phyloP scores from a whole-genome alignment of 2,329 filamentous ascomycete genomes.

The Claviceps sp. region DNA sequence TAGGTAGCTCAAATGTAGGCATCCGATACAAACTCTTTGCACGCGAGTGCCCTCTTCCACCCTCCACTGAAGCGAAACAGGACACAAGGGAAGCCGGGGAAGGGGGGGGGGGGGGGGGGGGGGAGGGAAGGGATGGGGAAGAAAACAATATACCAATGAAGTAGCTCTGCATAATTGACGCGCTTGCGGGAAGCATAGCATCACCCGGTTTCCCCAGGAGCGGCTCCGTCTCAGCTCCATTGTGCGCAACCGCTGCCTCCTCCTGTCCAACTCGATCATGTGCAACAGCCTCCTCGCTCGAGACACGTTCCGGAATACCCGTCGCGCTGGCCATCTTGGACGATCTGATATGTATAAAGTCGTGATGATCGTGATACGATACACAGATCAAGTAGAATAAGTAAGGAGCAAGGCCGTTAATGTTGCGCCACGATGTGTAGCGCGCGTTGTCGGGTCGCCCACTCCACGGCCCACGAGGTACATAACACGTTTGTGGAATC shows the following conservation, averaged over 20 bases:
- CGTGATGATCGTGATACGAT: neutral
- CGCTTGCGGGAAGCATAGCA: constrained; percentile 52
- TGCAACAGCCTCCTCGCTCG: constrained; percentile 10
- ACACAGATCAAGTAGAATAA: no score
- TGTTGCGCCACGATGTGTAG: neutral
- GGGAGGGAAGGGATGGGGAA: no score
- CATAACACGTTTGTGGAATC: neutral
- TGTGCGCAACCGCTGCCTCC: neutral
- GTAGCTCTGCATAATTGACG: constrained; percentile 56
- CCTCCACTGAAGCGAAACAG: neutral
- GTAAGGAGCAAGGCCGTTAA: no score
- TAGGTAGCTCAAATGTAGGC: no score
- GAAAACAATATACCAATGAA: constrained; percentile 45
- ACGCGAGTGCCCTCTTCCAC: neutral
- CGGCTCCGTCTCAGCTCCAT: constrained; percentile 27
- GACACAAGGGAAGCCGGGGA: neutral
- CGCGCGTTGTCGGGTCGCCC: neutral
- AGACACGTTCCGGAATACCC: constrained; percentile 43
- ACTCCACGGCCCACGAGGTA: neutral
- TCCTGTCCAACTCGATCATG: neutral
- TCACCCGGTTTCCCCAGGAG: constrained; percentile 49
- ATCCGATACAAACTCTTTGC: neutral
- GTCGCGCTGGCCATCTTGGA: constrained; percentile 53
- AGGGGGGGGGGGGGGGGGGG: neutral
- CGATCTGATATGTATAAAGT: neutral